phyloP scores from a whole-genome alignment of 768 basidiomycete species.

The Strobilomyces echinocephalus region DNA sequence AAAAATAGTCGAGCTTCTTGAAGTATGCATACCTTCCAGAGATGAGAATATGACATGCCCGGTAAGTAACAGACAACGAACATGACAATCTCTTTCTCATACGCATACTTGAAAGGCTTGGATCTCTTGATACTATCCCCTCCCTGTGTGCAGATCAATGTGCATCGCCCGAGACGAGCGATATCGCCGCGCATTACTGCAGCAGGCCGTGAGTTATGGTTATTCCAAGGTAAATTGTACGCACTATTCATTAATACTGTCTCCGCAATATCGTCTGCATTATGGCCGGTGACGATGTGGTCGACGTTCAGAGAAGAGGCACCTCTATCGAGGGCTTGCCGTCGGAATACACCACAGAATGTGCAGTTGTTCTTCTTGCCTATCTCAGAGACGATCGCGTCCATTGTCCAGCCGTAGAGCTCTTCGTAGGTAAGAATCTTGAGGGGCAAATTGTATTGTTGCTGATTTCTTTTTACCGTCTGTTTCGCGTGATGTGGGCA shows the following conservation, averaged over 20 bases:
- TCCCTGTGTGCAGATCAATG: constrained; percentile 89
- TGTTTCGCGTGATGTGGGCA: constrained; percentile 29
- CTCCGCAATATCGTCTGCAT: constrained; percentile 98
- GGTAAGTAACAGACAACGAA: constrained; percentile 32
- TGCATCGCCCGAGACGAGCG: constrained; percentile 89
- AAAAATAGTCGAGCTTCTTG: constrained; percentile 98
- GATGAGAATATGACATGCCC: constrained; percentile 8
- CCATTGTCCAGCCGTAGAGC: constrained; percentile 99
- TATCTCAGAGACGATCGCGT: constrained; percentile 88
- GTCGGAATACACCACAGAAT: constrained; percentile 95
- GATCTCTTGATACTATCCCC: constrained; percentile 95
- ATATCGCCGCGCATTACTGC: constrained; percentile 98
- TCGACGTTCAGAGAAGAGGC: constrained; percentile 85
- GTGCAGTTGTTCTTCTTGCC: constrained; percentile 99
- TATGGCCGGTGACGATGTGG: constrained; percentile 98
- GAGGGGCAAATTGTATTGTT: constrained; percentile 91
- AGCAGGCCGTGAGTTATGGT: neutral
- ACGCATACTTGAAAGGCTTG: constrained; percentile 99
- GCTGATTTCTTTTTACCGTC: constrained; percentile 97
- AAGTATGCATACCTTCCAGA: constrained; percentile 90
- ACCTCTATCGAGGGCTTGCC: constrained; percentile 94
- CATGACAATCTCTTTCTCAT: constrained; percentile 99
- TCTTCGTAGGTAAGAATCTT: constrained; percentile 96
- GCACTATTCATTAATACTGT: constrained; percentile 98
- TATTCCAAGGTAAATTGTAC: constrained; percentile 26